Base-by-base conservation (phyloP, 768 basidiomycete species). In the Suillus cothurnatus region DNA sequence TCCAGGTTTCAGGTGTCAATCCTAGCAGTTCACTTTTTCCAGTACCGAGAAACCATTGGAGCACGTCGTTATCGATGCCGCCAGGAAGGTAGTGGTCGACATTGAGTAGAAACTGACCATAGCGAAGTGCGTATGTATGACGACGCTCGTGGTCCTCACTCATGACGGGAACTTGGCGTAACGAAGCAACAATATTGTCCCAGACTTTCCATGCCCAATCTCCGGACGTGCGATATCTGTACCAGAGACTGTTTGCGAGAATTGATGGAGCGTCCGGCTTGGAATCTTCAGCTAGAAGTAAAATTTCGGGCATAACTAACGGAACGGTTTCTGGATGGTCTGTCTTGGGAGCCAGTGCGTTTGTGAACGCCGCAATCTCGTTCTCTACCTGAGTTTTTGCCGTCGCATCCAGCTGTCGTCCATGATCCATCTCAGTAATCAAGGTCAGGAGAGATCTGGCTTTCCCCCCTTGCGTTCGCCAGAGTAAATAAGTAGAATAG, bases 151-250 rank as follows among this genome's bases (percentile, higher is more conserved):
- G 64, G 63, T 88, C 87, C 5, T 80, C 69, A 19, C 82, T 82
- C 80, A 90, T 84, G 52, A 76, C 74, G 7, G 88, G 86, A 52
- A 91, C 81, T 72, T 90, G 89, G 50, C 88, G 89, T 52, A 94
- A 79, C 61, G 88, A 89, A 7, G 90, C 86, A 52, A 94, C 81
- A 1, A 89, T 86, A 70, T 91, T 93, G 72, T 93, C 91, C 92
- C 92, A 94, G 23, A 90, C 89, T 69, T 88, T 90, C 86, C 87
- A 90, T 2, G 85, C 91, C 91, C 92, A 93, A 69, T 92, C 85
- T 17, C 76, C 71, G 0, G 91, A 85, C 19, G 85, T 86, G 50
- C 90, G 86, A 69, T 93, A 93, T 72, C 91, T 90, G 75, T 91
- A 90, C 93, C 93, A 94, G 17, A 94, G 79, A 55, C 84, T 84